Conservation (phyloP, 345 rosid species). For the Laguncularia racemosa region DNA sequence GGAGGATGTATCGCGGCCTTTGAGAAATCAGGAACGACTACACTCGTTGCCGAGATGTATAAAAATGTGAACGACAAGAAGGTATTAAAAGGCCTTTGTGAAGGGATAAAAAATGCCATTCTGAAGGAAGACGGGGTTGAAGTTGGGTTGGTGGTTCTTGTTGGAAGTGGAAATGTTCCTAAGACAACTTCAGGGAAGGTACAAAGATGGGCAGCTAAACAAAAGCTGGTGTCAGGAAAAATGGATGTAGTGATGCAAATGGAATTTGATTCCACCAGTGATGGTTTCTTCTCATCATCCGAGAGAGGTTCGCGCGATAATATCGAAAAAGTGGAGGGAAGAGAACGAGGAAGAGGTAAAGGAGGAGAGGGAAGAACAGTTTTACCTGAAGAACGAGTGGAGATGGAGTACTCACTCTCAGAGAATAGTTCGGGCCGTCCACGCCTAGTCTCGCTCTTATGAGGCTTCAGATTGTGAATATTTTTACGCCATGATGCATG, state of each 20-base stretch:
- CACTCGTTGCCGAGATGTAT: constrained; percentile 43
- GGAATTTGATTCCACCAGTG: constrained; percentile 10
- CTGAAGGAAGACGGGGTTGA: constrained; percentile 25
- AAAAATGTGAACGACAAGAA: constrained; percentile 14
- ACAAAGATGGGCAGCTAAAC: constrained; percentile 48
- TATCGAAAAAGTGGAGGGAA: too few species aligned
- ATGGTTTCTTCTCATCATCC: too few species aligned
- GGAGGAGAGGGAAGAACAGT: too few species aligned
- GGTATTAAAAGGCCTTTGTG: constrained; percentile 25
- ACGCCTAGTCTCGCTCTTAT: too few species aligned
- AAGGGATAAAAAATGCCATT: constrained; percentile 24
- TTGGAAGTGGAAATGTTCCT: constrained; percentile 28
- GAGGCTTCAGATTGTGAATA: too few species aligned
- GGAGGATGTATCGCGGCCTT: constrained; percentile 53
- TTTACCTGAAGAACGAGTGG: too few species aligned
- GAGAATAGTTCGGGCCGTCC: too few species aligned
- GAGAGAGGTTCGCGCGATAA: too few species aligned
- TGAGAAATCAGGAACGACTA: constrained; percentile 19
- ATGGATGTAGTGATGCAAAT: constrained; percentile 26
- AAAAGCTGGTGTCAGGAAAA: constrained; percentile 21
- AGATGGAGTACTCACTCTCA: too few species aligned
- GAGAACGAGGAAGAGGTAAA: too few species aligned
- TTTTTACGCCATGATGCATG: too few species aligned
- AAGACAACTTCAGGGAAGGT: constrained; percentile 61
- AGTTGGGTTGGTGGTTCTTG: constrained; percentile 42